Percentiles rank a stretch among this genome's conserved stretches.
These are phyloP conservation scores for Kodamaea ohmeri DNA, from an alignment of 1,139 yeast species.

Conservation along the genomic window DNA sequence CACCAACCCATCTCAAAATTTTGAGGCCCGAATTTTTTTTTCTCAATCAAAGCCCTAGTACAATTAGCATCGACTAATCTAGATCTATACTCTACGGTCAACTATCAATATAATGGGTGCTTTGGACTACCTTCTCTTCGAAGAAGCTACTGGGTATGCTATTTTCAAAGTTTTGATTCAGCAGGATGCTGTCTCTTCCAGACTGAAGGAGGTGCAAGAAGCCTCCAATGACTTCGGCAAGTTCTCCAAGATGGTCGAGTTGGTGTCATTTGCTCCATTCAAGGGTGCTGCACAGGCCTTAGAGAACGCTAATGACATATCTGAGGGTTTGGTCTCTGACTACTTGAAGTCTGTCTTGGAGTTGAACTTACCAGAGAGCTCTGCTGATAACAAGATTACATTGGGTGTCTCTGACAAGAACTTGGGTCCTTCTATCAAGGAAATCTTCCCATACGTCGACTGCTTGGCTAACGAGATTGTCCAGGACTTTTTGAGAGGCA, in stretches of 20 bases:
- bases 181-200: slow-evolving; percentile 91
- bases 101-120: slow-evolving; percentile 44
- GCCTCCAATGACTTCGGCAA: slow-evolving; percentile 83
- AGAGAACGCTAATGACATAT: slow-evolving; percentile 95
- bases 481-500: slow-evolving; percentile 93
- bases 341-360: slow-evolving; percentile 86
- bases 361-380: slow-evolving; percentile 84
- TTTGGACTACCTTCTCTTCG: slow-evolving; percentile 90
- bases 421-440: slow-evolving; percentile 96
- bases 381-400: slow-evolving; percentile 60
- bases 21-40: slow-evolving; percentile 7
- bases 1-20: slow-evolving; percentile 9
- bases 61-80: slow-evolving; percentile 5
- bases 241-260: slow-evolving; percentile 89
- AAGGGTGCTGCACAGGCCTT: slow-evolving; percentile 99
- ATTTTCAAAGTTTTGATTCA: slow-evolving; percentile 90
- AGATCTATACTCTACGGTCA: slow-evolving; percentile 2
- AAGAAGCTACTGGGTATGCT: slow-evolving; percentile 98
- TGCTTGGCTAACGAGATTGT: slow-evolving; percentile 88
- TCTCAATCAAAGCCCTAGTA: slow-evolving; percentile 4
- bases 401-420: slow-evolving; percentile 94
- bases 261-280: slow-evolving; percentile 96
- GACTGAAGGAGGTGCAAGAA: slow-evolving; percentile 91
- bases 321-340: slow-evolving; percentile 95
- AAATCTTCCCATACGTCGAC: slow-evolving; percentile 81